Percentiles rank a stretch among this genome's conserved stretches.
Evolutionary conservation across 2,329 filamentous ascomycete genomes (phyloP).

Genomic region (Xylaria sp.): DNA sequence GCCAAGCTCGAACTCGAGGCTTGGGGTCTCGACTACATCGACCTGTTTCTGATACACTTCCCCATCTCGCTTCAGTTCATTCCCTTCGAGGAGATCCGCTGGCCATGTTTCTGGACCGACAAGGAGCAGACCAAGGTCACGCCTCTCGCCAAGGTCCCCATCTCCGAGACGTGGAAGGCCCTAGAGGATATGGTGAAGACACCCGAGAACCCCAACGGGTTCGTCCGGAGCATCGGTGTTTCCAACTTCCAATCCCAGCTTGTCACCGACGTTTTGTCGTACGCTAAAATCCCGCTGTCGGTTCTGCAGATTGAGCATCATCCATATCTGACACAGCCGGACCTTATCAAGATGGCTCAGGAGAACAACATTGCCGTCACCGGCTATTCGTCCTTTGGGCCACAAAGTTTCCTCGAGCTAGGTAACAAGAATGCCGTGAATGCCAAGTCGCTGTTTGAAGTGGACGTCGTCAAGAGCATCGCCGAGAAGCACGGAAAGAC

Average conservation of each 20-base stretch:
- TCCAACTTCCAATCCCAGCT: constrained; percentile 84
- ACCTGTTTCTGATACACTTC: constrained; percentile 76
- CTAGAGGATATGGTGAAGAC: constrained; percentile 78
- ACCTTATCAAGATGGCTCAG: constrained; percentile 65
- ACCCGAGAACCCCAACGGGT: constrained; percentile 62
- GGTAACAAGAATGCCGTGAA: constrained; percentile 42
- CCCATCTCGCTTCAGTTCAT: constrained; percentile 58
- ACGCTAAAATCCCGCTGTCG: constrained; percentile 77
- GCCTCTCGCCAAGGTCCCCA: constrained; percentile 69
- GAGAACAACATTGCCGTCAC: constrained; percentile 67
- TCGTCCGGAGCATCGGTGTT: constrained; percentile 80
- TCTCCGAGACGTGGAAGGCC: constrained; percentile 84
- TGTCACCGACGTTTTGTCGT: constrained; percentile 81
- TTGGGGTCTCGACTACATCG: constrained; percentile 72
- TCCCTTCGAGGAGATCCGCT: constrained; percentile 53
- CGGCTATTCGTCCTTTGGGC: constrained; percentile 72
- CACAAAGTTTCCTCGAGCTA: constrained; percentile 54
- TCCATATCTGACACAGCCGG: constrained; percentile 73
- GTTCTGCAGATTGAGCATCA: constrained; percentile 90
- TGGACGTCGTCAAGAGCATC: constrained; percentile 59
- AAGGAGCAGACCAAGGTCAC: constrained; percentile 59
- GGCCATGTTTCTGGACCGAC: constrained; percentile 53
- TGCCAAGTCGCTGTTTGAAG: constrained; percentile 48
- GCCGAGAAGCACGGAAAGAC: constrained; percentile 66
- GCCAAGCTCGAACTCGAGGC: constrained; percentile 69